Evolutionary conservation across 208 protist genomes (phyloP).

Genomic region (Endotrypanum monterogeii): DNA sequence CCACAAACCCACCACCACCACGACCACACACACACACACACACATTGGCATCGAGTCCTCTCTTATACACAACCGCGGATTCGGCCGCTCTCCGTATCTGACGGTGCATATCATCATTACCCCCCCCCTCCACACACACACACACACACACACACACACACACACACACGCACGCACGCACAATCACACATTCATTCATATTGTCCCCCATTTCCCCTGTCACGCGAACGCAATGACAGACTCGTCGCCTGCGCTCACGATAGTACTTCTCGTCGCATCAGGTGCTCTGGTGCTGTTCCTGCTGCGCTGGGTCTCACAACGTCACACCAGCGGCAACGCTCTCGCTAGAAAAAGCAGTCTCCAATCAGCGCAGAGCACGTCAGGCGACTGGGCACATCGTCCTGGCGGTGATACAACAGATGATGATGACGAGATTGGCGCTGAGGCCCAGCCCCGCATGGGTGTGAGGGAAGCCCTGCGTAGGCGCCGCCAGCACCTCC

Average conservation of each 20-base stretch:
- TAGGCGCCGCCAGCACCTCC: constrained; percentile 8
- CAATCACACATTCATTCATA: background rate
- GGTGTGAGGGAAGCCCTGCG: constrained; percentile 2
- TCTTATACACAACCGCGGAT: too few species aligned
- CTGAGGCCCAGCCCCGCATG: background rate
- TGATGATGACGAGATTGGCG: background rate
- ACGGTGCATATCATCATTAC: too few species aligned
- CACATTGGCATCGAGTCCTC: too few species aligned
- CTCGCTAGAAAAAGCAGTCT: background rate
- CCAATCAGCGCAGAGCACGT: background rate
- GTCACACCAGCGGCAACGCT: constrained; percentile 6
- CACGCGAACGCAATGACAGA: constrained; percentile 9
- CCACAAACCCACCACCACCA: too few species aligned
- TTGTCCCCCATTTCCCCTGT: background rate
- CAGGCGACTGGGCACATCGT: background rate
- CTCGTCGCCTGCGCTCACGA: constrained; percentile 1
- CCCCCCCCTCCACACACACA: too few species aligned
- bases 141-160: too few species aligned
- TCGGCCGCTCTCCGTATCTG: too few species aligned
- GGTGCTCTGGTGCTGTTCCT: constrained; percentile 11
- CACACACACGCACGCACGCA: too few species aligned
- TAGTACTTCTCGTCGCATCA: too few species aligned
- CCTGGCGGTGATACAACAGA: background rate
- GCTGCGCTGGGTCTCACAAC: constrained; percentile 7
- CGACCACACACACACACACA: too few species aligned